A percentile compares a stretch with the other conserved stretches of the same genome.
Conservation (phyloP, 177 flowering plant genomes). For the Telopea speciosissima region DNA sequence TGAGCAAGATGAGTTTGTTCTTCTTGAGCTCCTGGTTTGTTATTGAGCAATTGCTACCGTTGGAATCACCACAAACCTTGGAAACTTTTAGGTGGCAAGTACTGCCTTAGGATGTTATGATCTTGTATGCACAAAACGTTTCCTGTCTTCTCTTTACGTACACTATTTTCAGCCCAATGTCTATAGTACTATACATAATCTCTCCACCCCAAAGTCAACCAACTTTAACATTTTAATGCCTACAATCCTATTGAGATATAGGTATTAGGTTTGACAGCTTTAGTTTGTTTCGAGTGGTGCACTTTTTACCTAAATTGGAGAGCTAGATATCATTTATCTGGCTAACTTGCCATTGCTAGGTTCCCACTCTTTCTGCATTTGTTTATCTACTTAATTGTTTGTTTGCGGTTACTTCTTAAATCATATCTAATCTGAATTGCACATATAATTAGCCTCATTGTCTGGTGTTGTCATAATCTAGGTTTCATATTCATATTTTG, state of each 20-base stretch:
- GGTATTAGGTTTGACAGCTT: not conserved
- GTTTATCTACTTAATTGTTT: not conserved
- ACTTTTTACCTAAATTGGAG: not conserved
- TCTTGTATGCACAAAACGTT: not conserved
- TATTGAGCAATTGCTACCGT: not conserved
- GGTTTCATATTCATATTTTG: no score
- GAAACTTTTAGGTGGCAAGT: not conserved
- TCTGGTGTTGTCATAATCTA: not conserved
- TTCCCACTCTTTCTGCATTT: not conserved
- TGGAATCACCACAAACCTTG: not conserved
- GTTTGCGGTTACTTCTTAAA: not conserved
- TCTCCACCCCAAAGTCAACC: not conserved
- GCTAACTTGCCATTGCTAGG: not conserved
- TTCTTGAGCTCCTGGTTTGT: not conserved
- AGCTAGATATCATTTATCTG: not conserved
- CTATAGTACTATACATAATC: not conserved
- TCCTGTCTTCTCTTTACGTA: not conserved
- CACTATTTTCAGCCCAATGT: not conserved
- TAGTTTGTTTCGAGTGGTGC: not conserved
- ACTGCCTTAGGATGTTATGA: not conserved
- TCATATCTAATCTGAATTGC: not conserved
- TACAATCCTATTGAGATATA: not conserved
- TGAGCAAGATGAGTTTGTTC: not conserved
- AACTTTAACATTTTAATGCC: not conserved
- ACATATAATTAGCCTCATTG: not conserved